Conservation (phyloP, 768 basidiomycete species). For the Tylopilus subfusipes region DNA sequence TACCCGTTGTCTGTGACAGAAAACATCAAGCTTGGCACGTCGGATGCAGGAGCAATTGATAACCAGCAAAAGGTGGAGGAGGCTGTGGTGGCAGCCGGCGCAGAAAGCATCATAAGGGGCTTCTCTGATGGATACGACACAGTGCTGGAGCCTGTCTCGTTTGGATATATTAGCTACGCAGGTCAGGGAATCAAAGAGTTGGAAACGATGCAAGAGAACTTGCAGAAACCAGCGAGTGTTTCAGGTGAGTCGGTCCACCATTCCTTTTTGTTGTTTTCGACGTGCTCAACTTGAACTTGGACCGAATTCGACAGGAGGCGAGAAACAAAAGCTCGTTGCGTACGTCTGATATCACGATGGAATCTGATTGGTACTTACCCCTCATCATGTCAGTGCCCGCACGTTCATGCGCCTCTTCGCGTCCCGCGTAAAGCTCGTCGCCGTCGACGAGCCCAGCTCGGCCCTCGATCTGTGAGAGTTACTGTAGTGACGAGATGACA, state of each 20-base stretch:
- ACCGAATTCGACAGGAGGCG: constrained; percentile 19
- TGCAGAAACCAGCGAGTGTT: constrained; percentile 21
- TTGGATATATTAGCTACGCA: constrained; percentile 27
- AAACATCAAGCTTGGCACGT: constrained; percentile 38
- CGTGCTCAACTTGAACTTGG: neutral
- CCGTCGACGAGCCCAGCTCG: constrained; percentile 38
- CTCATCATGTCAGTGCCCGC: constrained; percentile 31
- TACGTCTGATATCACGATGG: neutral
- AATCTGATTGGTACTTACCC: too few species aligned
- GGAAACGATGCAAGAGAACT: constrained; percentile 15
- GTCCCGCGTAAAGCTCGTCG: constrained; percentile 28
- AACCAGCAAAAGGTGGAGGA: constrained; percentile 16
- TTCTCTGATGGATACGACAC: constrained; percentile 39
- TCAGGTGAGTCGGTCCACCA: constrained; percentile 29
- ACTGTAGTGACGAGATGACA: too few species aligned
- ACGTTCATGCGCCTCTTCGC: constrained; percentile 40
- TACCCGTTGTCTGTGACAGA: constrained; percentile 39
- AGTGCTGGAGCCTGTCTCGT: constrained; percentile 33
- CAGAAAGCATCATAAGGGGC: constrained; percentile 38
- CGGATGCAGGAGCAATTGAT: constrained; percentile 7
- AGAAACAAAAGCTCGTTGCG: constrained; percentile 32
- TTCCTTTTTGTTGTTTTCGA: neutral
- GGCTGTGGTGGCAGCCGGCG: constrained; percentile 35
- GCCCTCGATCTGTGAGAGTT: constrained; percentile 38
- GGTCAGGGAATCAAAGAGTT: constrained; percentile 13